phyloP scores from a whole-genome alignment of 192 early-diverging fungal species.

The Phlyctochytrium planicorne region DNA sequence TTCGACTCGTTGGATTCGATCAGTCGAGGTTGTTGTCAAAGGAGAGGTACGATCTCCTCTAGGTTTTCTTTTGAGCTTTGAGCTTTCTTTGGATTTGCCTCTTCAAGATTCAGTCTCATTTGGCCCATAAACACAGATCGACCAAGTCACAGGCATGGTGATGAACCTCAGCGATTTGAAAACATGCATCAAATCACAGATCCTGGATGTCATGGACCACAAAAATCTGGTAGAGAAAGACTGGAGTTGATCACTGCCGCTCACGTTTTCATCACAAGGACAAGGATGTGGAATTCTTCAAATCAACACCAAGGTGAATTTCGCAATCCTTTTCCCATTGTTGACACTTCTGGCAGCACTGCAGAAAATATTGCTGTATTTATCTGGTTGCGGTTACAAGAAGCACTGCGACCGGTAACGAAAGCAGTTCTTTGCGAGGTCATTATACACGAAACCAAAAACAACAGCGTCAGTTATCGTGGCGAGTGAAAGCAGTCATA shows the following conservation, averaged over 20 bases:
- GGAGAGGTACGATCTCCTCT: conserved; percentile 52
- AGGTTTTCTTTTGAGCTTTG: neutral
- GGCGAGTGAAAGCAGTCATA: conserved; percentile 68
- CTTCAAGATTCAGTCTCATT: too few species aligned
- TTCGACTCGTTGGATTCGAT: too few species aligned
- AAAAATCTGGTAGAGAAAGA: conserved; percentile 65
- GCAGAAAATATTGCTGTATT: conserved; percentile 88
- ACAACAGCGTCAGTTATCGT: conserved; percentile 66
- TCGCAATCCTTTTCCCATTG: conserved; percentile 42
- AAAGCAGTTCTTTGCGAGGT: conserved; percentile 54
- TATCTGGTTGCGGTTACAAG: conserved; percentile 67
- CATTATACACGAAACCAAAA: conserved; percentile 66
- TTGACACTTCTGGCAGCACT: conserved; percentile 55
- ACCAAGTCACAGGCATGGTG: conserved; percentile 85
- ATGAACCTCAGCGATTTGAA: conserved; percentile 80
- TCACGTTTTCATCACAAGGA: conserved; percentile 51
- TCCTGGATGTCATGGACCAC: conserved; percentile 85
- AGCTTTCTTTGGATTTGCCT: too few species aligned
- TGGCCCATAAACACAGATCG: conserved; percentile 52
- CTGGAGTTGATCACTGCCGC: neutral
- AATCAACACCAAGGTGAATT: conserved; percentile 51
- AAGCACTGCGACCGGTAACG: conserved; percentile 24
- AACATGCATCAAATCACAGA: conserved; percentile 64
- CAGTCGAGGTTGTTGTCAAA: conserved; percentile 71
- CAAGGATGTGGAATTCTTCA: conserved; percentile 77